Base-by-base conservation (phyloP, 139 green algal species). In the Zygnema circumcarinatum region DNA sequence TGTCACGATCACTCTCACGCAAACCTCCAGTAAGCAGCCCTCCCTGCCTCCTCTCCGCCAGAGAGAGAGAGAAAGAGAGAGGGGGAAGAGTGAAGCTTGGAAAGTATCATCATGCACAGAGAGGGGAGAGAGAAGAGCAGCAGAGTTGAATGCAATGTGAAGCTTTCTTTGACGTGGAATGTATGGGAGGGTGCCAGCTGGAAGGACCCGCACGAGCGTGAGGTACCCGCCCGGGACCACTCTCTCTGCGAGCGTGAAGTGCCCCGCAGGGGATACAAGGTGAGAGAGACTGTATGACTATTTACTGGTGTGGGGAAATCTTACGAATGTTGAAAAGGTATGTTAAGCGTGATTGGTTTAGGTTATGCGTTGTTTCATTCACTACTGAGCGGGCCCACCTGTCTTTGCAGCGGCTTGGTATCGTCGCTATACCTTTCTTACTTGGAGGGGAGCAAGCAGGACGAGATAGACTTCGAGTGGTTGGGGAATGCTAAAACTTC, bases 391-490 rank as follows among this genome's bases (percentile, higher is more conserved):
- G n/a, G n/a, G n/a, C n/a, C n/a, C n/a, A n/a, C n/a, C n/a, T n/a
- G n/a, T n/a, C n/a, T 72, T 72, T 72, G 54, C 69, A 85, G 42
- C 73, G 79, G 79, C 35, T 2, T 85, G 2, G 79, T 85, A 2
- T 41, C 79, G 2, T 42, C 32, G 2, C 36, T 85, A 3, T 85
- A 88, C 33, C 67, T 79, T 33, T 78, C 39, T 16, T 78, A 7
- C 41, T 2, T 85, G 2, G 79, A 85, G 42, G 79, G 79, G 2
- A 78, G 41, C 7, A 85, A 2, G 11, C 79, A 85, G 35, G 79
- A 85, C 79, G 79, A 85, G 79, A 85, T 85, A 32, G 79, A 85
- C 38, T 85, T 85, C 73, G 79, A 85, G 41, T 85, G 69, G 32
- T 36, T 85, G 2, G 79, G 79, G 38, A 85, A 85, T 11, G 7